Percentiles rank a stretch among this genome's conserved stretches.
Evolutionary conservation across 163 green algal species (phyloP).

Genomic region (Scenedesmus sp.): DNA sequence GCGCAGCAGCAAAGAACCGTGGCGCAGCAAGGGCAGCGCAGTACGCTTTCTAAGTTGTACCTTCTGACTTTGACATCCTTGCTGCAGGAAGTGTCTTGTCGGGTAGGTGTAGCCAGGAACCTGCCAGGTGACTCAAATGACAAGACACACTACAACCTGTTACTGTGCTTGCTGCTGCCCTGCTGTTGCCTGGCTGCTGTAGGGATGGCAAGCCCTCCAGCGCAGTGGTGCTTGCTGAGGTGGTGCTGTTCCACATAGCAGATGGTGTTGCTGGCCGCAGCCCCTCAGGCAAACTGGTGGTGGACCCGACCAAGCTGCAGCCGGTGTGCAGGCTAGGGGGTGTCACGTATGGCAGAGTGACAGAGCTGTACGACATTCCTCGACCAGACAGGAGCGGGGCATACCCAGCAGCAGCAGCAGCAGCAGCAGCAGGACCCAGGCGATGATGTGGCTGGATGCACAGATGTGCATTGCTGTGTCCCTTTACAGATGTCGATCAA

Average conservation of each 20-base stretch:
- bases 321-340: conserved; percentile 85
- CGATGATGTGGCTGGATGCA: background rate
- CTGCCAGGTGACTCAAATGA: no score
- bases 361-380: conserved; percentile 83
- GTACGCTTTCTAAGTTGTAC: background rate
- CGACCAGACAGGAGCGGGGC: conserved; percentile 63
- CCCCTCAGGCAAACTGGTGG: conserved; percentile 78
- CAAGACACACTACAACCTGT: no score
- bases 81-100: background rate
- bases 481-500: no score
- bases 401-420: background rate
- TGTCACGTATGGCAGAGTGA: conserved; percentile 75
- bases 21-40: background rate
- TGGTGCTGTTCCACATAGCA: conserved; percentile 89
- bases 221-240: conserved; percentile 89
- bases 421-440: background rate
- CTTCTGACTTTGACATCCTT: background rate
- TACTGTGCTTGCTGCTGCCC: background rate
- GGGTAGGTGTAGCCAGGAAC: no score
- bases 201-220: conserved; percentile 73
- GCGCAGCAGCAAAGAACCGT: background rate
- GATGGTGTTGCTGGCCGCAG: conserved; percentile 75
- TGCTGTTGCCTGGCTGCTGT: background rate
- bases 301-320: conserved; percentile 78
- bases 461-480: no score